These are phyloP conservation scores for Penicillium frequentans DNA, from an alignment of 2,329 filamentous ascomycete genomes.

Conservation along the genomic window DNA sequence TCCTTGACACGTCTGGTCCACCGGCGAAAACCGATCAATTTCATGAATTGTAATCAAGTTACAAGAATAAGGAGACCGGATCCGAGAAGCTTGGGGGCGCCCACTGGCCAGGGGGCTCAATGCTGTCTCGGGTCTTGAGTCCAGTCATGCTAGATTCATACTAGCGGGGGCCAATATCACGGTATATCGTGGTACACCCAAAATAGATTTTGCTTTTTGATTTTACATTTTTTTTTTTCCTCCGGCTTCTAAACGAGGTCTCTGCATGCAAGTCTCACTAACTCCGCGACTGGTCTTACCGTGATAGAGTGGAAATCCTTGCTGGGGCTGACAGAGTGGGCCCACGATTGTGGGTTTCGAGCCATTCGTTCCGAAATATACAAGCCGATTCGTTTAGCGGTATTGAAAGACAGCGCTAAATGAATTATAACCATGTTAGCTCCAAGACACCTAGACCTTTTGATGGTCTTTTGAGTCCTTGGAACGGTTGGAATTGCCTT, in stretches of 20 bases:
- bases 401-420: background rate
- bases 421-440: background rate
- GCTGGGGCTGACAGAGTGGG: background rate
- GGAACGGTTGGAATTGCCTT: background rate
- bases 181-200: background rate
- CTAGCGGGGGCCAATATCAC: background rate
- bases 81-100: background rate
- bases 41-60: background rate
- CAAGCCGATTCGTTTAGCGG: background rate
- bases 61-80: background rate
- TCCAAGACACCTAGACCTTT: background rate
- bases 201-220: background rate
- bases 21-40: background rate
- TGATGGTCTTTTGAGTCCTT: background rate
- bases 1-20: background rate
- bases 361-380: background rate
- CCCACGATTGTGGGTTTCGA: background rate
- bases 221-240: background rate
- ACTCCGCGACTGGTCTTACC: background rate
- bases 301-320: background rate
- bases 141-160: background rate
- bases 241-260: background rate
- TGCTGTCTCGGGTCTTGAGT: background rate
- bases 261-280: conserved; percentile 1
- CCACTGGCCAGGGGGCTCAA: background rate